Percentiles rank a stretch among this genome's conserved stretches.
Conservation (phyloP, 495 filamentous ascomycete genomes). For the Penicillium roqueforti region DNA sequence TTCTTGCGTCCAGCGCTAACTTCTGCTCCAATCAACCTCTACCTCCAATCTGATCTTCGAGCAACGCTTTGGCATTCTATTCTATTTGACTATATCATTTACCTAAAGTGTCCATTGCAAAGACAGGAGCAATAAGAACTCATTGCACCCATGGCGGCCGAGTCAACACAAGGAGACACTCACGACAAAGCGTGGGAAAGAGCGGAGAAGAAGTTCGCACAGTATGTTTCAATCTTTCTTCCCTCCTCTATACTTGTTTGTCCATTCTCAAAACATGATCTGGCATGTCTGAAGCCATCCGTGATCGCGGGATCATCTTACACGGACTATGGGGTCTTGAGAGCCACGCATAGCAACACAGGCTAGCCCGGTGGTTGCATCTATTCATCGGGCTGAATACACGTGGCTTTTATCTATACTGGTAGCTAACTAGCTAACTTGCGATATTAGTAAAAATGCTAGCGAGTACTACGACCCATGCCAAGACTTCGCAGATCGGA, state of each 20-base stretch:
- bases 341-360: neutral
- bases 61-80: neutral
- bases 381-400: neutral
- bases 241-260: neutral
- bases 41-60: slow-evolving; percentile 6
- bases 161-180: slow-evolving; percentile 15
- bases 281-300: neutral
- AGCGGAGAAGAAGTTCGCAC: slow-evolving; percentile 37
- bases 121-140: neutral
- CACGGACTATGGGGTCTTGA: neutral
- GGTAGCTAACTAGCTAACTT: slow-evolving; percentile 17
- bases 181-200: slow-evolving; percentile 36
- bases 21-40: slow-evolving; percentile 23
- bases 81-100: neutral
- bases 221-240: slow-evolving; percentile 28
- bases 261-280: neutral
- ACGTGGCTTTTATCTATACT: neutral
- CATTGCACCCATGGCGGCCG: slow-evolving; percentile 14
- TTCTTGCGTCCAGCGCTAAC: slow-evolving; percentile 18
- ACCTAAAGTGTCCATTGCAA: neutral
- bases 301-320: neutral
- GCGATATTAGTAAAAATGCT: slow-evolving; percentile 60
- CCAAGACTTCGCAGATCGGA: slow-evolving; percentile 84
- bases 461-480: slow-evolving; percentile 93
- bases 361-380: neutral